Evolutionary conservation across 306 rosid genomes (phyloP).

Genomic region (Prunus salicina): DNA sequence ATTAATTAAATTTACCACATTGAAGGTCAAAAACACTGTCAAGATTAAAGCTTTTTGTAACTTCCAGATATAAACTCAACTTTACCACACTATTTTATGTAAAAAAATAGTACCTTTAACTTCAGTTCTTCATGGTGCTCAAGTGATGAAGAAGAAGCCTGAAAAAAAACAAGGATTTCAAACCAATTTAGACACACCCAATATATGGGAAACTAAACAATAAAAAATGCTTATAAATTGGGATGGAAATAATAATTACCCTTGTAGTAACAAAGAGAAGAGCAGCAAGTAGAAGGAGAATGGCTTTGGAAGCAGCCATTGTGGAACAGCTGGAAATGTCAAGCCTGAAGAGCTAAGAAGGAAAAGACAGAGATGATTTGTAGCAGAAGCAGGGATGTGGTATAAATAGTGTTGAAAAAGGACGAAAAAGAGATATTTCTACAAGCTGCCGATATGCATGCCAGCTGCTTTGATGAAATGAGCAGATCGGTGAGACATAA

Average conservation of each 20-base stretch:
- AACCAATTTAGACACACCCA: constrained; percentile 17
- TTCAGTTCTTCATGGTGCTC: constrained; percentile 34
- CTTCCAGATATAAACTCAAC: not conserved
- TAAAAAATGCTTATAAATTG: not conserved
- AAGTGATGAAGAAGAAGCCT: constrained; percentile 31
- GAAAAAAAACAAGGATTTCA: not conserved
- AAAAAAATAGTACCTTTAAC: constrained; percentile 19
- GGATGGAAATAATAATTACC: constrained; percentile 20
- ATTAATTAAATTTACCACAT: not conserved
- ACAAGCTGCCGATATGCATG: not conserved
- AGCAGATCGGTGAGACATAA: not conserved
- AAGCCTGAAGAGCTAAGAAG: not conserved
- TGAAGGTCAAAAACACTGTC: not conserved
- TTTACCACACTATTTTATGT: not conserved
- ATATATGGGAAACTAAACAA: not conserved
- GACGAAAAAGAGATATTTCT: not conserved
- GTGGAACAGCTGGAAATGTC: not conserved
- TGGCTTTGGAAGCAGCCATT: constrained; percentile 53
- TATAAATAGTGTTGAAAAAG: constrained; percentile 34
- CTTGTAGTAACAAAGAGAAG: constrained; percentile 34
- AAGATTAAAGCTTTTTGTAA: not conserved
- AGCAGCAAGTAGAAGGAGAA: constrained; percentile 36
- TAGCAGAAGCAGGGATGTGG: not conserved
- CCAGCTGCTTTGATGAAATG: not conserved
- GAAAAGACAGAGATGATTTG: not conserved